Evolutionary conservation across 371 early-diverging fungal species (phyloP), one percentile per base, ranked within the genome.

Genomic region (Funneliformis caledonium): DNA sequence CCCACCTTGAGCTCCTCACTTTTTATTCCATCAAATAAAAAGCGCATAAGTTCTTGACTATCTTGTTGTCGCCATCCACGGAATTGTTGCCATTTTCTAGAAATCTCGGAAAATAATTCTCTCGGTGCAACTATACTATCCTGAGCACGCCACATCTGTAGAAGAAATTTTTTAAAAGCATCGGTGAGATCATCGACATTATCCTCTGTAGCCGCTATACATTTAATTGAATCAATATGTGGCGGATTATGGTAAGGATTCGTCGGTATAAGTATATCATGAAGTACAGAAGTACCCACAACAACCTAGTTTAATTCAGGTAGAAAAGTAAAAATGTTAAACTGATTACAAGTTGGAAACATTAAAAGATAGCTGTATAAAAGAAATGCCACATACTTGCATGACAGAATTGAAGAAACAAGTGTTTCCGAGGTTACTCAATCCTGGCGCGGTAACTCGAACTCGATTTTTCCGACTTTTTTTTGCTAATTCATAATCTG

Each of bases 381-480:
- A 79, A 69, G 16, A 48, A 26, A 26, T 26, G 26, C 26, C 26
- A 26, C 22, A 56, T 33, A 85, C 85, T 85, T 97, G 97, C 43
- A 97, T 83, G 14, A 91, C 89, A 22, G 94, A 91, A 86, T 96
- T 97, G 88, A 97, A 91, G 85, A 92, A 97, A 82, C 97, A 97
- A 2, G 96, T 96, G 84, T 97, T 97, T 19, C 97, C 97, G 45
- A 96, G 84, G 81, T 96, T 96, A 81, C 88, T 87, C 69, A 96
- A 83, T 0, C 96, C 96, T 8, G 89, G 88, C 1, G 91, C 90
- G 43, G 84, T 82, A 26, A 88, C 80, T 72, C 87, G 85, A 64
- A 26, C 26, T 26, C 26, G 26, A 26, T 76, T 61, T 48, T 81
- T 62, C n/a, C 19, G 4, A 9, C 4, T 22, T 48, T 48, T 52